Conservation (phyloP, 352 stramenopile species). For the Pythium plurisporium region DNA sequence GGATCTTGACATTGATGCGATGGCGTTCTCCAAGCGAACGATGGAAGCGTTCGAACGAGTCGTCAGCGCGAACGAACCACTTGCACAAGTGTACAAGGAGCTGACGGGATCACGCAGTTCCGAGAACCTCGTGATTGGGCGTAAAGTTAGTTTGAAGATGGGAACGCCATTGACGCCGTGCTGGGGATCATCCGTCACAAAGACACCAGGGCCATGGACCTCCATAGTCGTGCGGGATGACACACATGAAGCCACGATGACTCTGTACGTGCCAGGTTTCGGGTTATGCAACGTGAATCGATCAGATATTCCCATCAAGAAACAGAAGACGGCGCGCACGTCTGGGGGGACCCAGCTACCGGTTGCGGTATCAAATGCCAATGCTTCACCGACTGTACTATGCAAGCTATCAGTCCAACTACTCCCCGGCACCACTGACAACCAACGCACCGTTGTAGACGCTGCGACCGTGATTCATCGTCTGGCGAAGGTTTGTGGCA, state of each 20-base stretch:
- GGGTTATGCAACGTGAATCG: constrained; percentile 1
- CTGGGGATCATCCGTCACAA: neutral
- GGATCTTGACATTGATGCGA: neutral
- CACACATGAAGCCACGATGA: neutral
- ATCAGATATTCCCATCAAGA: constrained; percentile 1
- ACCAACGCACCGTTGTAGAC: too few species aligned
- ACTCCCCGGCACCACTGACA: too few species aligned
- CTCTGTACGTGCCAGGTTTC: neutral
- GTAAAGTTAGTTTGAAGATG: neutral
- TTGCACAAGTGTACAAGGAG: neutral
- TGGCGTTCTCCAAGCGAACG: neutral
- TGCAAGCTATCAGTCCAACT: neutral
- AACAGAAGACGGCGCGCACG: too few species aligned
- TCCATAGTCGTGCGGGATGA: neutral
- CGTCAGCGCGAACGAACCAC: neutral
- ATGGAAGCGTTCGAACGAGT: neutral
- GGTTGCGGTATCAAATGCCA: too few species aligned
- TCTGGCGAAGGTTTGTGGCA: too few species aligned
- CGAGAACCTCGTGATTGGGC: too few species aligned
- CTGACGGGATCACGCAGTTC: too few species aligned
- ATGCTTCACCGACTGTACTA: too few species aligned
- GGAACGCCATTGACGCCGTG: neutral
- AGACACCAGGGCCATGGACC: neutral
- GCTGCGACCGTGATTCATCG: too few species aligned
- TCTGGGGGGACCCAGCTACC: too few species aligned